phyloP scores from a whole-genome alignment of 805 yeast species.

The Candida stauntonica region DNA sequence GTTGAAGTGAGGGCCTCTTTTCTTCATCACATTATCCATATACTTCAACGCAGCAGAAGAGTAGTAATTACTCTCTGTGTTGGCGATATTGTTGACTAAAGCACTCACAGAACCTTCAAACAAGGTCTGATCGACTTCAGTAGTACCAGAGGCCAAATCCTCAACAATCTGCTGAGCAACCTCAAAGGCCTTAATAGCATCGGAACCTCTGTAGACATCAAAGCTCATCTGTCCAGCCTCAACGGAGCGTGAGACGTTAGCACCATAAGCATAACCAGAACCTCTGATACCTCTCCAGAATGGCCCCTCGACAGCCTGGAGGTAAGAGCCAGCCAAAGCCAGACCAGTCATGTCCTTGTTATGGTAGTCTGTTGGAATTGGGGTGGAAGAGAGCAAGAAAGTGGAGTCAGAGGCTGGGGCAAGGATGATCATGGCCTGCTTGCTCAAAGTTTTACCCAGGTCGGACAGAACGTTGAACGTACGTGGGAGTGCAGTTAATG shows the following conservation, averaged over 20 bases:
- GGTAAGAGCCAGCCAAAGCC: conserved; percentile 66
- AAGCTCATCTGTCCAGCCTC: conserved; percentile 69
- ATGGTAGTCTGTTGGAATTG: conserved; percentile 50
- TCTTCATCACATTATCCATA: conserved; percentile 58
- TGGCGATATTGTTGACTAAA: conserved; percentile 68
- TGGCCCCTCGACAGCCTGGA: conserved; percentile 92
- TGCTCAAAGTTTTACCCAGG: conserved; percentile 48
- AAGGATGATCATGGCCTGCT: conserved; percentile 57
- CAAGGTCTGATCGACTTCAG: conserved; percentile 50
- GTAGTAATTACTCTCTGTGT: conserved; percentile 56
- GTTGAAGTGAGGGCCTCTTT: conserved; percentile 67
- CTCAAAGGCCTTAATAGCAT: conserved; percentile 56
- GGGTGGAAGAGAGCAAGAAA: conserved; percentile 55
- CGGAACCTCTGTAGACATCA: conserved; percentile 78
- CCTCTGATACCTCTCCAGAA: conserved; percentile 97
- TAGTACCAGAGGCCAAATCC: conserved; percentile 51
- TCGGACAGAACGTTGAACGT: conserved; percentile 49
- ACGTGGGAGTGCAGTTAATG: conserved; percentile 43
- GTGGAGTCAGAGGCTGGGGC: conserved; percentile 86
- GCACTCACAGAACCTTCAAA: conserved; percentile 74
- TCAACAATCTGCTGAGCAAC: conserved; percentile 63
- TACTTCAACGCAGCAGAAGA: conserved; percentile 66
- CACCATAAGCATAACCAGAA: conserved; percentile 90
- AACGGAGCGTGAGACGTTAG: conserved; percentile 49
- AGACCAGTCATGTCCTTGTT: conserved; percentile 65